Evolutionary conservation across 305 asterid species (phyloP), one percentile per base, ranked within the genome.

Genomic region (Fraxinus floribunda): DNA sequence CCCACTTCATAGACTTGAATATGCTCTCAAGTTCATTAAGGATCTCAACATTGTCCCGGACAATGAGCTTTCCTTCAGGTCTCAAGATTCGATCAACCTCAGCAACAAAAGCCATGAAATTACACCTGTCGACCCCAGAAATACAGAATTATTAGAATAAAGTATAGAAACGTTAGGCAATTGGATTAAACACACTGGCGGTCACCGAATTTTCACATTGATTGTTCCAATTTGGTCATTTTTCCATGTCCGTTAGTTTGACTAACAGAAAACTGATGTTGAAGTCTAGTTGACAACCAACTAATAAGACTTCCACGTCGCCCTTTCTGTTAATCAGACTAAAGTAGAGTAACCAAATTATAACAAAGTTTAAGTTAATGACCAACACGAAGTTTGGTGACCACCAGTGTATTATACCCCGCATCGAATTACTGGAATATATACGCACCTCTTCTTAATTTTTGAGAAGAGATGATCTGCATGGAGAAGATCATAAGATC

Each of bases 401-500:
- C 75, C 75, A 68, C 18, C 75, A 13, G 39, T 3, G 39, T 29
- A 13, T 68, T 26, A 18, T 11, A 68, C 75, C 20, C 39, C 3
- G 75, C 39, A 66, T n/a, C 32, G 29, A 3, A 77, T 20, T 29
- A 22, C n/a, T 8, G 15, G 32, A 41, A 29, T 64, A 24, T 26
- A 41, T 74, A 80, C 91, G 26, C 79, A 91, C 95, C 88, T 92
- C 71, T 7, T 79, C 84, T 89, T 90, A 20, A 88, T 87, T 88
- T 85, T 91, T 57, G 97, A 92, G 95, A 92, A 92, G 49, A 92
- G 91, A 83, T 92, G 95, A 80, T 92, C 95, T 5, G 97, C 97
- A 34, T 92, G 97, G 85, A 92, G 97, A 83, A 92, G 95, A 88
- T 92, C 97, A 46, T 92, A 92, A 46, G 95, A 87, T 91, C 97